A percentile compares a stretch with the other conserved stretches of the same genome.
phyloP scores from a whole-genome alignment of 2,329 filamentous ascomycete species.

The Botryotinia convoluta region DNA sequence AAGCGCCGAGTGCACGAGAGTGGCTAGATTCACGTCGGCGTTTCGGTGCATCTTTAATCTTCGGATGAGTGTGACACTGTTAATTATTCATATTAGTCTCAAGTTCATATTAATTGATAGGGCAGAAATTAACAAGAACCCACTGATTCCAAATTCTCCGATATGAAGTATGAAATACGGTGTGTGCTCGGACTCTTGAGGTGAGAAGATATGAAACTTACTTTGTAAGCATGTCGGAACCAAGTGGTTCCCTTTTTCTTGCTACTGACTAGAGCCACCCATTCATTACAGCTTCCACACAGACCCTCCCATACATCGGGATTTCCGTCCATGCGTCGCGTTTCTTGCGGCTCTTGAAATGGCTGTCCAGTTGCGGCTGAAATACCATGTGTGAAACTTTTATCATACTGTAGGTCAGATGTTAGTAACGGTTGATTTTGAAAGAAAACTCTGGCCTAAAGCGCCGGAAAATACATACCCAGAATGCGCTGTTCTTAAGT shows the following conservation, averaged over 20 bases:
- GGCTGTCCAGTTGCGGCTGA: conserved; percentile 75
- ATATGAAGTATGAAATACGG: not conserved
- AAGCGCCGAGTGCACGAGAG: conserved; percentile 36
- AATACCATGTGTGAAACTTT: conserved; percentile 85
- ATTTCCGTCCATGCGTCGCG: conserved; percentile 73
- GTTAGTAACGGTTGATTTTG: not conserved
- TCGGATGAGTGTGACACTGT: conserved; percentile 66
- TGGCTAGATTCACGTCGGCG: conserved; percentile 62
- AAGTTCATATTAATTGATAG: not conserved
- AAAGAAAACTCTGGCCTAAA: not conserved
- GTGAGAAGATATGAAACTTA: conserved; percentile 40
- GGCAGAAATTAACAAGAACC: not conserved
- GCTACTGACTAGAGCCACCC: conserved; percentile 77
- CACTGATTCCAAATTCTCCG: not conserved
- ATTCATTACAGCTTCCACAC: conserved; percentile 75
- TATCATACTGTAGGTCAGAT: conserved; percentile 63
- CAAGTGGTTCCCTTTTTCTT: conserved; percentile 93
- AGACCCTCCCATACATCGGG: conserved; percentile 79
- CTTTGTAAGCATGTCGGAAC: conserved; percentile 88
- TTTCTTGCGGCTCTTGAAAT: conserved; percentile 75
- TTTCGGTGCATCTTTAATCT: conserved; percentile 69
- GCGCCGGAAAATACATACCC: conserved; percentile 38
- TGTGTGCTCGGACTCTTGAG: not conserved
- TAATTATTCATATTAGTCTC: conserved; percentile 18
- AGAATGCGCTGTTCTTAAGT: conserved; percentile 86